These are phyloP conservation scores for Mycosarcoma maydis DNA, from an alignment of 1,284 basidiomycete genomes.

Conservation along the genomic window DNA sequence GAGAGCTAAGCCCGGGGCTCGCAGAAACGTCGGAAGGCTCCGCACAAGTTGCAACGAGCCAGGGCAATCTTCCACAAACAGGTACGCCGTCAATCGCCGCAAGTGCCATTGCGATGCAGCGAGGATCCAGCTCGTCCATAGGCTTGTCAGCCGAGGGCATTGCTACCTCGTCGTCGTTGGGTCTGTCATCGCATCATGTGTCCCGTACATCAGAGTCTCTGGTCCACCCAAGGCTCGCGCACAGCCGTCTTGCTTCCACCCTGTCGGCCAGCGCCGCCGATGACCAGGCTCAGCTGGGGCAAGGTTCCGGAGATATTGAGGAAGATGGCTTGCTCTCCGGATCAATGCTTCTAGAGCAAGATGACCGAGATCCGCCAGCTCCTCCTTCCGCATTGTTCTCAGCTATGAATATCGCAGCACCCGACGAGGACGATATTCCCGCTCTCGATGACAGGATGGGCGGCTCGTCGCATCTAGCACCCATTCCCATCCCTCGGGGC, in stretches of 20 bases:
- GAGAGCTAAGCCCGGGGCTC: slow-evolving; percentile 26
- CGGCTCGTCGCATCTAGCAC: slow-evolving; percentile 37
- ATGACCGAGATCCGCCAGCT: slow-evolving; percentile 42
- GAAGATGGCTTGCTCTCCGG: slow-evolving; percentile 46
- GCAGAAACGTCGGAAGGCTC: slow-evolving; percentile 54
- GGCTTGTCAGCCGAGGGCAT: slow-evolving; percentile 16
- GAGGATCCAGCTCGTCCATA: slow-evolving; percentile 14
- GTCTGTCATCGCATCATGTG: slow-evolving; percentile 12
- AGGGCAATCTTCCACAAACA: background rate
- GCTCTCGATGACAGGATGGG: slow-evolving; percentile 56
- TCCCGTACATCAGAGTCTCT: slow-evolving; percentile 13
- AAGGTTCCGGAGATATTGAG: slow-evolving; percentile 25
- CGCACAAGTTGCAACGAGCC: background rate
- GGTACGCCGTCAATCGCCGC: background rate
- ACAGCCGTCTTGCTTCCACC: slow-evolving; percentile 26
- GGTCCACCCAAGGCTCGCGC: slow-evolving; percentile 5
- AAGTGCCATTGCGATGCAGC: slow-evolving; percentile 12
- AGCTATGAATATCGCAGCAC: slow-evolving; percentile 25
- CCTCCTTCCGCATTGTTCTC: slow-evolving; percentile 40
- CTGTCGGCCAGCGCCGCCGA: slow-evolving; percentile 27
- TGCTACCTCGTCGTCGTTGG: slow-evolving; percentile 5
- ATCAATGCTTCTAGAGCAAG: slow-evolving; percentile 37
- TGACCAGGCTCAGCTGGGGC: slow-evolving; percentile 21
- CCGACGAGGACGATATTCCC: slow-evolving; percentile 57
- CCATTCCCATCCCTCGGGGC: slow-evolving; percentile 55